Evolutionary conservation across 2,329 filamentous ascomycete species (phyloP).

Genomic region (Endoconidiophora laricicola): DNA sequence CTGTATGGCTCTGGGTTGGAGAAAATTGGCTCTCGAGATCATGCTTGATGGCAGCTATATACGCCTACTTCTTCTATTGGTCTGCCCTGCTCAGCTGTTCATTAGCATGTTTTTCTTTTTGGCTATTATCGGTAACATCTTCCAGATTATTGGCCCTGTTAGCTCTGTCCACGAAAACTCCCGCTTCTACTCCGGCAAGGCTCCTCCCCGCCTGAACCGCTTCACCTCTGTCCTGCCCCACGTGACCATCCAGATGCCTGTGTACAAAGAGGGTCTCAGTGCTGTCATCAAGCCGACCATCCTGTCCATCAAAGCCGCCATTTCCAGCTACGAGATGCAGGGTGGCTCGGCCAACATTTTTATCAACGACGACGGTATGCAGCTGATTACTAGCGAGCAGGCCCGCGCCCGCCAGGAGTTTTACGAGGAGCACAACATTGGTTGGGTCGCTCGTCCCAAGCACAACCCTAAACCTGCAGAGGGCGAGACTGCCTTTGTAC

Average conservation of each 20-base stretch:
- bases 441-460: slow-evolving; percentile 35
- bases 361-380: slow-evolving; percentile 47
- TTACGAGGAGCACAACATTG: slow-evolving; percentile 41
- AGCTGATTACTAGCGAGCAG: slow-evolving; percentile 29
- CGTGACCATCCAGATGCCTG: slow-evolving; percentile 29
- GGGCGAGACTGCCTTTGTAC: slow-evolving; percentile 28
- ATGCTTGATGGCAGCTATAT: slow-evolving; percentile 34
- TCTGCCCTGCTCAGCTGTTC: slow-evolving; percentile 39
- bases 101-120: slow-evolving; percentile 36
- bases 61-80: slow-evolving; percentile 36
- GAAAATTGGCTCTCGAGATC: slow-evolving; percentile 36
- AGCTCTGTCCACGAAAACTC: slow-evolving; percentile 27
- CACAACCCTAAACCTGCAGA: slow-evolving; percentile 36
- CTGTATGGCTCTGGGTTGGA: slow-evolving; percentile 40
- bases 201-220: slow-evolving; percentile 19
- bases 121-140: slow-evolving; percentile 23
- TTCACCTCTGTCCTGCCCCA: slow-evolving; percentile 23
- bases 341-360: slow-evolving; percentile 35
- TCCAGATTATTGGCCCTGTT: slow-evolving; percentile 33
- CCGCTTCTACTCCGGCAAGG: slow-evolving; percentile 26
- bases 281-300: slow-evolving; percentile 32
- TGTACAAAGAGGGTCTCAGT: slow-evolving; percentile 25
- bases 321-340: slow-evolving; percentile 32
- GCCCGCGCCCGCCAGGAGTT: slow-evolving; percentile 28
- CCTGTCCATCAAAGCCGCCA: slow-evolving; percentile 30